Conservation (phyloP, 2,329 filamentous ascomycete species). For the Graphilbum ipis-grandicollis region DNA sequence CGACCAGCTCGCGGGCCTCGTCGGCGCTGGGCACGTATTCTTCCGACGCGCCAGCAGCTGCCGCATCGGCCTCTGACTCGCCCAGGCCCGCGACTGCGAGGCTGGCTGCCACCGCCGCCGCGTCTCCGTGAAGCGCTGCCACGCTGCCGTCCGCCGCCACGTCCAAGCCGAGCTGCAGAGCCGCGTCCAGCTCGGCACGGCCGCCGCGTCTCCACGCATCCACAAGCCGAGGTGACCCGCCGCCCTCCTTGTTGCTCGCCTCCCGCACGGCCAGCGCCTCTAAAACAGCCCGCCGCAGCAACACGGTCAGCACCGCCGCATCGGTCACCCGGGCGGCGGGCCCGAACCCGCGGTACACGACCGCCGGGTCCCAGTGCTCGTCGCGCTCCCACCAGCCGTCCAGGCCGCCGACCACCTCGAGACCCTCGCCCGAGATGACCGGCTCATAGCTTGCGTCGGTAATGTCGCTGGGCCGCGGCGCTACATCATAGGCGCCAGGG, state of each 20-base stretch:
- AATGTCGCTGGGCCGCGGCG: slow-evolving; percentile 14
- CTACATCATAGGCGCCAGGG: slow-evolving; percentile 10
- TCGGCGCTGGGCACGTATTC: slow-evolving; percentile 11
- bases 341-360: slow-evolving; percentile 26
- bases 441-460: slow-evolving; percentile 25
- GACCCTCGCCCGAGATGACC: slow-evolving; percentile 24
- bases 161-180: slow-evolving; percentile 20
- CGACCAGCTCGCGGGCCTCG: slow-evolving; percentile 24
- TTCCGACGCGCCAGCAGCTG: slow-evolving; percentile 4
- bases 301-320: slow-evolving; percentile 25
- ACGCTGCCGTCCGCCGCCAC: slow-evolving; percentile 22
- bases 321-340: slow-evolving; percentile 23
- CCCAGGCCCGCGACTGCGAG: too few species aligned
- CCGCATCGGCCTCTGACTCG: too few species aligned
- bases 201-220: slow-evolving; percentile 16
- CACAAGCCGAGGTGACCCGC: slow-evolving; percentile 7
- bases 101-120: slow-evolving; percentile 11
- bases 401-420: slow-evolving; percentile 29
- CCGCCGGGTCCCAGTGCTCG: slow-evolving; percentile 32
- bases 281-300: slow-evolving; percentile 31
- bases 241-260: slow-evolving; percentile 9
- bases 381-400: slow-evolving; percentile 34
- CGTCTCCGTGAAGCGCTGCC: slow-evolving; percentile 14
- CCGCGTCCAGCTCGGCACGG: slow-evolving; percentile 15
- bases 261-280: slow-evolving; percentile 29